Conservation (phyloP, 208 protist genomes). For the Entamoeba moshkovskii region DNA sequence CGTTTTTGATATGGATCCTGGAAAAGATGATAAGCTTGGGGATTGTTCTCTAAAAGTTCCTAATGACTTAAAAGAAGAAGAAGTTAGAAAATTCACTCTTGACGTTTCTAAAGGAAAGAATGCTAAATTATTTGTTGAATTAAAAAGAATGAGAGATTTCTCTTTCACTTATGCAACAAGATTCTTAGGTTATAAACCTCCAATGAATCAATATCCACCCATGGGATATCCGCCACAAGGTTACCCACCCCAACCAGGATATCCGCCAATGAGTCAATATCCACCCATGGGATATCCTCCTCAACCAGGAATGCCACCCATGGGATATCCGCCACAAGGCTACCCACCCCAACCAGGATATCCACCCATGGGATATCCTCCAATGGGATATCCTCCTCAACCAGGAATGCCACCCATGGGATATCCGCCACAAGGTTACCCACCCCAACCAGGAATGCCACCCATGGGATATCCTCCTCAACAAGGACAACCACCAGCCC, state of each 20-base stretch:
- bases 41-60: not conserved
- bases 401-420: not conserved
- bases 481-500: not conserved
- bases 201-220: not conserved
- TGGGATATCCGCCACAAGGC: not conserved
- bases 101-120: not conserved
- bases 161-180: not conserved
- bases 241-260: not conserved
- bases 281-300: too few species aligned
- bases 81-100: not conserved
- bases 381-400: too few species aligned
- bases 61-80: not conserved
- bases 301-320: too few species aligned
- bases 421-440: not conserved
- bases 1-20: not conserved
- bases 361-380: not conserved
- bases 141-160: not conserved
- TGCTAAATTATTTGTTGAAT: not conserved
- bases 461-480: not conserved
- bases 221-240: not conserved
- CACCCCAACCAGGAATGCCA: not conserved
- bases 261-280: not conserved
- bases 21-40: not conserved
- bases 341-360: not conserved
- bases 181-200: not conserved